Conservation (phyloP, 2,329 filamentous ascomycete genomes). For the Penicillium sp. region DNA sequence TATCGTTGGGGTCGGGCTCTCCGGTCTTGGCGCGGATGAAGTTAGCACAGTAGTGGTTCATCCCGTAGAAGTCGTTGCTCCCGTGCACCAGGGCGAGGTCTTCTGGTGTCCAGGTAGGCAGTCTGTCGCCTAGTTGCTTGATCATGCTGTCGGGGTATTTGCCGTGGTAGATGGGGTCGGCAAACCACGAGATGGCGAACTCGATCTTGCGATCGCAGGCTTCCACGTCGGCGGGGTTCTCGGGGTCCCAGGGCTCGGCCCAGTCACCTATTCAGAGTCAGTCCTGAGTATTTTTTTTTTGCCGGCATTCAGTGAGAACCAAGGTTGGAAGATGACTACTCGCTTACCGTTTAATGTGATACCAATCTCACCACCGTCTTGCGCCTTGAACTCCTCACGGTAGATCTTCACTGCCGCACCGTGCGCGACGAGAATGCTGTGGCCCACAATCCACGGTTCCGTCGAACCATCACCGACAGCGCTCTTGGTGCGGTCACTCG, state of each 20-base stretch:
- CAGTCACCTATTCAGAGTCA: slow-evolving; percentile 62
- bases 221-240: slow-evolving; percentile 72
- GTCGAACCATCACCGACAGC: slow-evolving; percentile 70
- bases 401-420: slow-evolving; percentile 79
- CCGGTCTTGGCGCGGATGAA: slow-evolving; percentile 74
- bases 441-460: slow-evolving; percentile 81
- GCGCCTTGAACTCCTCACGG: slow-evolving; percentile 76
- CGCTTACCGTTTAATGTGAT: slow-evolving; percentile 79
- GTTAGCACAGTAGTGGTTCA: slow-evolving; percentile 92
- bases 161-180: slow-evolving; percentile 82
- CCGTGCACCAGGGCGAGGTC: slow-evolving; percentile 74
- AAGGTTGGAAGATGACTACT: slow-evolving; percentile 11
- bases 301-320: background rate
- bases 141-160: slow-evolving; percentile 83
- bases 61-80: slow-evolving; percentile 92
- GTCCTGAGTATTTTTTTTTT: background rate
- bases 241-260: slow-evolving; percentile 78
- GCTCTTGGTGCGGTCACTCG: slow-evolving; percentile 72
- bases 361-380: slow-evolving; percentile 74
- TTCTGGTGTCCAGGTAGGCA: slow-evolving; percentile 73
- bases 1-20: slow-evolving; percentile 65
- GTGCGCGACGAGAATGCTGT: slow-evolving; percentile 78
- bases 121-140: slow-evolving; percentile 74
- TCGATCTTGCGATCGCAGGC: slow-evolving; percentile 80
- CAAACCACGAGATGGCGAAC: slow-evolving; percentile 86